Evolutionary conservation across 108 stramenopile species (phyloP), one percentile per base, ranked within the genome.

Genomic region (Fragilaria crotonensis): DNA sequence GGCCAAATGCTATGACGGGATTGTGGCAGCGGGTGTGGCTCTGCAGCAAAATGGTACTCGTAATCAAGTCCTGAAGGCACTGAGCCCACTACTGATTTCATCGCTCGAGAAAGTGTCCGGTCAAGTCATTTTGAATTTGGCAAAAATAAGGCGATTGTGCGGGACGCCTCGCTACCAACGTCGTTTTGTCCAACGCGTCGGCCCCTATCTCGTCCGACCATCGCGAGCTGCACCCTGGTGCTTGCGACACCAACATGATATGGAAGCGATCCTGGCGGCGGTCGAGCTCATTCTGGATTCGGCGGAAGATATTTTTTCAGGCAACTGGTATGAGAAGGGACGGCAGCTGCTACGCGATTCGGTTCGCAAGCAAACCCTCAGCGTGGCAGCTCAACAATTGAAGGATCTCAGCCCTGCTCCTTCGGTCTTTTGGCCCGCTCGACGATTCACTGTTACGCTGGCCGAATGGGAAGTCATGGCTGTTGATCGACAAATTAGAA

Each of bases 1-100:
- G 85, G 68, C 85, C 32, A 83, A 84, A 57, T 93, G 90, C 55
- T 93, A 93, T 30, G 90, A 89, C 55, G 90, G 86, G 5, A 87
- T 93, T 47, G 83, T 89, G 32, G 81, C 80, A 28, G 90, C 87
- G 0, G 90, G 90, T 17, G 70, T 73, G 25, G 90, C 87, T 2
- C 33, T 93, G 30, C 66, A 45, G 7, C 21, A 45, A 29, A 46
- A 62, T 30, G 54, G 18, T 3, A 77, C 70, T 5, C 67, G 75
- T 45, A 45, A 71, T 27, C 79, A 88, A 41, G 78, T 93, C 45
- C 66, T 87, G 69, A 56, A 75, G 2, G 85, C 87, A 0, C 41
- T 93, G 49, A 66, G 84, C 47, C 87, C 87, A 14, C 71, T 93
- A 21, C 68, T 93, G 25, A 87, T 89, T 25, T 82, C 90, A 30